phyloP scores from a whole-genome alignment of 1,139 yeast genomes.

The Diutina neorugosa region DNA sequence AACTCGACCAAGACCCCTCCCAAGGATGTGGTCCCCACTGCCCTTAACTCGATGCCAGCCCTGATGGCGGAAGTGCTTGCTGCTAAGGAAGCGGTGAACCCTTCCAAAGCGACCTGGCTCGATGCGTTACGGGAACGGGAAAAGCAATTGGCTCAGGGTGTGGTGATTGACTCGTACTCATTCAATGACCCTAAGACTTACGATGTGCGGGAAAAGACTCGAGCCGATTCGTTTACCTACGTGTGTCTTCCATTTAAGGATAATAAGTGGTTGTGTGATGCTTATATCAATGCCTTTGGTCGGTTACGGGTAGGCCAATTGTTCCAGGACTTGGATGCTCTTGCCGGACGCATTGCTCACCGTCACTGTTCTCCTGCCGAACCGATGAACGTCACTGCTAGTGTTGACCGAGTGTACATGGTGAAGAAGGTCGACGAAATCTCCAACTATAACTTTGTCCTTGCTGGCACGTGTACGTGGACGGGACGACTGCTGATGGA shows the following conservation, averaged over 20 bases:
- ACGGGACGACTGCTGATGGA: slow-evolving; percentile 95
- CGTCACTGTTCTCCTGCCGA: slow-evolving; percentile 83
- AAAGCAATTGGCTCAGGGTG: slow-evolving; percentile 58
- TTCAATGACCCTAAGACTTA: slow-evolving; percentile 67
- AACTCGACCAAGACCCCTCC: neutral
- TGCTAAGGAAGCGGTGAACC: slow-evolving; percentile 1
- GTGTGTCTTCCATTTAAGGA: slow-evolving; percentile 72
- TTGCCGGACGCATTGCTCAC: slow-evolving; percentile 82
- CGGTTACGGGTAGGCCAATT: slow-evolving; percentile 83
- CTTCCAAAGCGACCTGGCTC: slow-evolving; percentile 61
- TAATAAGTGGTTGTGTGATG: slow-evolving; percentile 72
- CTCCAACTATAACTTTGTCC: slow-evolving; percentile 57
- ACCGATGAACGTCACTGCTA: slow-evolving; percentile 88
- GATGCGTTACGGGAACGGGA: slow-evolving; percentile 70
- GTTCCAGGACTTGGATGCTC: slow-evolving; percentile 82
- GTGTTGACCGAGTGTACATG: slow-evolving; percentile 86
- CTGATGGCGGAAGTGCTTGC: slow-evolving; percentile 4
- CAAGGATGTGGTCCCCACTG: neutral
- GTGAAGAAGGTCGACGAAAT: slow-evolving; percentile 76
- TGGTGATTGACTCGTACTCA: slow-evolving; percentile 54
- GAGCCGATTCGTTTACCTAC: slow-evolving; percentile 66
- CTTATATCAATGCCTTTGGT: slow-evolving; percentile 82
- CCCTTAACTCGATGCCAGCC: neutral
- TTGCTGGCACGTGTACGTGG: slow-evolving; percentile 88
- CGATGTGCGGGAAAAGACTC: slow-evolving; percentile 57